Percentiles rank a stretch among this genome's conserved stretches.
Conservation (phyloP, 352 stramenopile genomes). For the Pythium chondricola region DNA sequence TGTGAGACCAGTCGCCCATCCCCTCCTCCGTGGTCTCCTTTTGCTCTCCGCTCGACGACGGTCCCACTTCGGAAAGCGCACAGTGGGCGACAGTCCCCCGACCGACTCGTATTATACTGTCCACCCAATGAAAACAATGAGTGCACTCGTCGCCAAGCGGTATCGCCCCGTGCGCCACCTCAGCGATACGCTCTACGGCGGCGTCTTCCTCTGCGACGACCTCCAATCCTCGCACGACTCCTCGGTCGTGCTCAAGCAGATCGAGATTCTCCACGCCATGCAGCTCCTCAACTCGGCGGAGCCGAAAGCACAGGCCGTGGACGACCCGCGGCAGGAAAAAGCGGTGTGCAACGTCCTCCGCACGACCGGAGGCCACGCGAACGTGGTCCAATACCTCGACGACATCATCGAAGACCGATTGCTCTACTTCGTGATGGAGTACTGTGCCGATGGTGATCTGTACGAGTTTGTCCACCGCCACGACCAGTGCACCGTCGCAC, state of each 20-base stretch:
- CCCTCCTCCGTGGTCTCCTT: too few relatives aligned
- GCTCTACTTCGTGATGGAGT: conserved; percentile 54
- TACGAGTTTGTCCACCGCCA: conserved; percentile 21
- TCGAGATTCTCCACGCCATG: conserved; percentile 31
- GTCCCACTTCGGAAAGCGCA: too few relatives aligned
- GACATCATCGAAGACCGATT: conserved; percentile 35
- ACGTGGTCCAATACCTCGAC: conserved; percentile 41
- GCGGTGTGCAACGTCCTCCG: conserved; percentile 28
- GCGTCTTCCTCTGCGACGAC: conserved; percentile 41
- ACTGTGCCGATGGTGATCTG: conserved; percentile 43
- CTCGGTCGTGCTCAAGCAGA: conserved; percentile 42
- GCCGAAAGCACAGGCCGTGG: conserved; percentile 17
- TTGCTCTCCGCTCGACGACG: too few relatives aligned
- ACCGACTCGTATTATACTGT: too few relatives aligned
- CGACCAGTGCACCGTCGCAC: conserved; percentile 6
- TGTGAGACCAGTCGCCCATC: too few relatives aligned
- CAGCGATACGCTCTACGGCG: conserved; percentile 38
- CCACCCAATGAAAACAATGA: conserved; percentile 3
- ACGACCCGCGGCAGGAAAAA: conserved; percentile 41
- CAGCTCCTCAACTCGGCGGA: conserved; percentile 15
- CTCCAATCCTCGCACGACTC: neutral
- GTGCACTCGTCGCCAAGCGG: conserved; percentile 1
- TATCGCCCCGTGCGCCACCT: conserved; percentile 25
- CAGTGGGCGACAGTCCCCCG: too few relatives aligned
- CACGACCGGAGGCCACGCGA: conserved; percentile 26